A percentile compares a stretch with the other conserved stretches of the same genome.
Conservation (phyloP, 441 rosid genomes). For the Arabidopsis hybrid region DNA sequence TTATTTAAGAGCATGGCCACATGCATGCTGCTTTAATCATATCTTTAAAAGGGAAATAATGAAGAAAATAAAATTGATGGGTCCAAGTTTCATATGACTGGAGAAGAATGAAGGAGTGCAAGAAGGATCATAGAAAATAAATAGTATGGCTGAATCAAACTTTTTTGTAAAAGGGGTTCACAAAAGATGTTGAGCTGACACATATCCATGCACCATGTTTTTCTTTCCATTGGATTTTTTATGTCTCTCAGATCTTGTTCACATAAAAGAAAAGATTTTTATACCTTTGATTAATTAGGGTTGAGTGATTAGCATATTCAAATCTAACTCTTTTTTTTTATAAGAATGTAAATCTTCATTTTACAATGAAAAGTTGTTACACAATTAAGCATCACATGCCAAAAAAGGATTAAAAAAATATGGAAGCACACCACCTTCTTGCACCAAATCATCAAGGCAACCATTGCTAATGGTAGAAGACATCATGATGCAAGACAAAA, state of each 20-base stretch:
- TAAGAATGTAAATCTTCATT: no score
- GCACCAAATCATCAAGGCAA: no score
- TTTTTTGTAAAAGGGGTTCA: conserved; percentile 33
- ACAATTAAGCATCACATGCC: no score
- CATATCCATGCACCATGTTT: conserved; percentile 45
- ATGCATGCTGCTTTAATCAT: conserved; percentile 39
- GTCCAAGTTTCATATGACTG: conserved; percentile 42
- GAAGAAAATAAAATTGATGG: conserved; percentile 32
- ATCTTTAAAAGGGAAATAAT: conserved; percentile 32
- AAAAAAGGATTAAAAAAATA: no score
- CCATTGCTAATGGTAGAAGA: no score
- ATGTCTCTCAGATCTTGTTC: conserved; percentile 37
- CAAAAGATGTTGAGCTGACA: conserved; percentile 43
- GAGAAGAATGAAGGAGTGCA: conserved; percentile 10
- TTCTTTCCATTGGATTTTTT: conserved; percentile 19
- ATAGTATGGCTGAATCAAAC: conserved; percentile 42
- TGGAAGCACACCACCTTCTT: no score
- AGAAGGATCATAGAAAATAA: not conserved
- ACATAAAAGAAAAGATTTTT: not conserved
- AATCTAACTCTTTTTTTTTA: no score
- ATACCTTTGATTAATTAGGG: not conserved
- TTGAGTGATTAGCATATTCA: conserved; percentile 20
- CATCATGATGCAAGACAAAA: no score
- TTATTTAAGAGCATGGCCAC: conserved; percentile 43
- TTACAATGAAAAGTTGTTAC: no score